Base-by-base conservation (phyloP, 208 protist species). In the Acanthamoeba healyi region DNA sequence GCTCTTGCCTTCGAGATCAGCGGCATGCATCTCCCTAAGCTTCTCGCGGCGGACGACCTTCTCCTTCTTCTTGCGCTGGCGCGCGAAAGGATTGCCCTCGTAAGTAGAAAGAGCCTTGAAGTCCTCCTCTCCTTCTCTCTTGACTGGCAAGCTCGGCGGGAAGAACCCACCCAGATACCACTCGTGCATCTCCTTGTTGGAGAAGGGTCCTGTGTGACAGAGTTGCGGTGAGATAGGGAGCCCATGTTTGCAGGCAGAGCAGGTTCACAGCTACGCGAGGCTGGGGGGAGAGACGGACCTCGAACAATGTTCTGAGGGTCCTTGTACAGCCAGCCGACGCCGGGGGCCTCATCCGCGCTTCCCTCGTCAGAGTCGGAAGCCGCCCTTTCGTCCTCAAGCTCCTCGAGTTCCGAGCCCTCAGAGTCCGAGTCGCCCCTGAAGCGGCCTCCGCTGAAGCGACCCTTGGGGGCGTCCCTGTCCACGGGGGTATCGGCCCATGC, bases 251-350 rank as follows among this genome's bases (percentile, higher is more conserved):
- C 49, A 15, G n/a, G 58, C 6, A 32, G 15, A 34, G n/a, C 22
- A 67, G 9, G 58, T n/a, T n/a, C n/a, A n/a, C n/a, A n/a, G n/a
- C n/a, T n/a, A n/a, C n/a, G 12, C 4, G 44, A 4, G 44, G 44
- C 44, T 12, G 44, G 44, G 7, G 44, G 44, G 7, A n/a, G 19
- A 14, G 34, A 74, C 65, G 65, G 2, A 89, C 81, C 81, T 29
- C 81, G 81, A 65, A 89, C 81, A n/a, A 89, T 65, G 44, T 65
- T 65, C 38, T 89, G 81, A 19, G 81, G 81, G 34, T 89, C 81
- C 54, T 36, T 89, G 54, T 89, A 89, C n/a, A 65, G 7, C 81
- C 81, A 89, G 2, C 81, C 51, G 34, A 24, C 6, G 15, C 46
- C 42, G 7, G 24, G 32, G 17, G 6, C 81, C 34, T 89, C 81